These are phyloP conservation scores for Filobasidium floriforme DNA, from an alignment of 768 basidiomycete species.

Conservation along the genomic window DNA sequence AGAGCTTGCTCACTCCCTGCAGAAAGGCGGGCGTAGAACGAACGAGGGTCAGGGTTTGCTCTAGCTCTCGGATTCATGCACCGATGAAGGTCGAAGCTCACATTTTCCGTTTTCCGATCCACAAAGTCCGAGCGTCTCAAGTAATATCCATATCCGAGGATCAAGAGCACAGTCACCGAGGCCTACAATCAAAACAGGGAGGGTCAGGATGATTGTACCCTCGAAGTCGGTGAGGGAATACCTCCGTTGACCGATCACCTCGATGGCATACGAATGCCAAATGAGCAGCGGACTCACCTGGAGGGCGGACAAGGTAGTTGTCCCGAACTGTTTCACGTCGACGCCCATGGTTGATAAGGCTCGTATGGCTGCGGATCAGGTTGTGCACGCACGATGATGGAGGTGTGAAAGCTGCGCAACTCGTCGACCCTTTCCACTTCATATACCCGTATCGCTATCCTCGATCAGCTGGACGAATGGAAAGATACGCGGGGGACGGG, in stretches of 20 bases:
- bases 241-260: neutral
- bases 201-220: neutral
- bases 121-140: conserved; percentile 28
- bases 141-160: conserved; percentile 34
- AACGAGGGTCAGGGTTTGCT: neutral
- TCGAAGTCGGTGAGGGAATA: neutral
- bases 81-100: neutral
- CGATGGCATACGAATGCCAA: neutral
- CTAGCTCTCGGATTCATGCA: neutral
- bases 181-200: conserved; percentile 22
- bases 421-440: no score
- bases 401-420: no score
- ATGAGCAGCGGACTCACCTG: conserved; percentile 19
- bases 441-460: no score
- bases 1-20: conserved; percentile 26
- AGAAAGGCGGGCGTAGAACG: conserved; percentile 17
- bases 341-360: neutral
- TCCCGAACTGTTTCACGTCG: conserved; percentile 21
- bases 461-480: no score
- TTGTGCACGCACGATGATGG: no score
- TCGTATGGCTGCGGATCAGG: no score
- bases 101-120: neutral
- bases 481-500: no score
- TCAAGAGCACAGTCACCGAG: conserved; percentile 35
- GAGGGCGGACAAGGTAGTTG: conserved; percentile 31